These are phyloP conservation scores for Pythium coloratum DNA, from an alignment of 352 stramenopile genomes.

Conservation along the genomic window DNA sequence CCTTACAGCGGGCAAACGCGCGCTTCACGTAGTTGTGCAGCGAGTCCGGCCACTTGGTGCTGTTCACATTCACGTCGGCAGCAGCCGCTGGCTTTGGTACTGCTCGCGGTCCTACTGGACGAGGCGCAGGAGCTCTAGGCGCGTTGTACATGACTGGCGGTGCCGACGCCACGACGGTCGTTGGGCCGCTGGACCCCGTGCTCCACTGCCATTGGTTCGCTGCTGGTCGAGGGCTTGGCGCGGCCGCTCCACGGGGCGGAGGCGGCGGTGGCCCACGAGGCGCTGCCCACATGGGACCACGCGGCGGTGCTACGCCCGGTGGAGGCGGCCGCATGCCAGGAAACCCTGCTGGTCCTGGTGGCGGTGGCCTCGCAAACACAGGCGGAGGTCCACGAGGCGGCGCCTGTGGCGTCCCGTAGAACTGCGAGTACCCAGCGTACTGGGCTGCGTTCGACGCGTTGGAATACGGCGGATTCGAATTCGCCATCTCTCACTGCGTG, in stretches of 20 bases:
- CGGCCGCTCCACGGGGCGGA: conserved; percentile 21
- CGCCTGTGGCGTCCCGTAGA: conserved; percentile 22
- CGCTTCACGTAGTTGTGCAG: conserved; percentile 88
- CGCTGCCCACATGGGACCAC: conserved; percentile 14
- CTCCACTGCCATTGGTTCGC: conserved; percentile 71
- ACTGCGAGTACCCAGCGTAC: conserved; percentile 26
- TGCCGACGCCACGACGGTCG: conserved; percentile 30
- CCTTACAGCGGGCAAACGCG: conserved; percentile 79
- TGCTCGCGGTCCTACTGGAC: conserved; percentile 12
- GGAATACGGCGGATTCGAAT: conserved; percentile 27
- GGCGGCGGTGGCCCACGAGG: conserved; percentile 16
- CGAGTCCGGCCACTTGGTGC: conserved; percentile 78
- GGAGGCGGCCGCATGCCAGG: conserved; percentile 16
- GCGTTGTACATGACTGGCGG: conserved; percentile 53
- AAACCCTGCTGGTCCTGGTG: conserved; percentile 26
- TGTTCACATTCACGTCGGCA: conserved; percentile 26
- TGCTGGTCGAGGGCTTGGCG: conserved; percentile 12
- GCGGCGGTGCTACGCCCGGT: conserved; percentile 15
- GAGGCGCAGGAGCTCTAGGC: conserved; percentile 5
- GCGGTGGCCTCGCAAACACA: conserved; percentile 34
- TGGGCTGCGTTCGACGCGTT: conserved; percentile 28
- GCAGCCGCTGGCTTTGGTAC: conserved; percentile 20
- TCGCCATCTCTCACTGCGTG: conserved; percentile 10
- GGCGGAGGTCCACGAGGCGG: conserved; percentile 10
- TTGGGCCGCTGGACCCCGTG: conserved; percentile 33